A percentile compares a stretch with the other conserved stretches of the same genome.
These are phyloP conservation scores for Vigna unguiculata DNA, from an alignment of 306 rosid genomes.

Conservation along the genomic window DNA sequence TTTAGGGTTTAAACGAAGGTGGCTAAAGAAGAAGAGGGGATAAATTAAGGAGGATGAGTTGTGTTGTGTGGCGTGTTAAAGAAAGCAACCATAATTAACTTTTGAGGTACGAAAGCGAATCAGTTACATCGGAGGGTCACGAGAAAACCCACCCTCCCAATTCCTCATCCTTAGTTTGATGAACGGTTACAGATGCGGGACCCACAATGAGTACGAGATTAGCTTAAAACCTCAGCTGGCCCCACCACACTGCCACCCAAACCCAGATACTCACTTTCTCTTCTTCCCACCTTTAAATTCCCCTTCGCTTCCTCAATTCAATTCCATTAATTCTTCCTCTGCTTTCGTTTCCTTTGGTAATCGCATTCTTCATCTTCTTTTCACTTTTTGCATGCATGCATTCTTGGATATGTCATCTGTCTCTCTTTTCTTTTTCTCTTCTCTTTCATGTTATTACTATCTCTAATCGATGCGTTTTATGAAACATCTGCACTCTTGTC, in stretches of 20 bases:
- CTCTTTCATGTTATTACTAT: not conserved
- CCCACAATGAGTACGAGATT: constrained; percentile 34
- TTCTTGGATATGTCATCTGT: not conserved
- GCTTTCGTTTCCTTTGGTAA: not conserved
- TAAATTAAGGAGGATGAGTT: not conserved
- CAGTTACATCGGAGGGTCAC: constrained; percentile 39
- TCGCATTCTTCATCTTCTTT: not conserved
- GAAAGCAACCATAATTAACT: constrained; percentile 29
- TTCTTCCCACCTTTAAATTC: constrained; percentile 34
- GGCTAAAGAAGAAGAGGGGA: not conserved
- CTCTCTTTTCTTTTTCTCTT: not conserved
- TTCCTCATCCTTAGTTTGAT: not conserved
- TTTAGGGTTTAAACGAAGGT: not conserved
- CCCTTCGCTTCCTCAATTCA: constrained; percentile 18
- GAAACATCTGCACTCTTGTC: not conserved
- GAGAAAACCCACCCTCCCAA: not conserved
- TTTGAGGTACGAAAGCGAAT: constrained; percentile 46
- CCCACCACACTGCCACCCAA: constrained; percentile 45
- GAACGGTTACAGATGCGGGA: constrained; percentile 32
- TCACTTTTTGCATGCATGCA: constrained; percentile 2
- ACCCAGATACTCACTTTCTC: not conserved
- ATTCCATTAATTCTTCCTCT: constrained; percentile 10
- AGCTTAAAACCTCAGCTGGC: constrained; percentile 36
- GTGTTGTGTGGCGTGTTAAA: constrained; percentile 36
- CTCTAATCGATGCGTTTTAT: not conserved